Evolutionary conservation across 2,329 filamentous ascomycete species (phyloP), one percentile per base, ranked within the genome.

Genomic region (Pseudofabraea citricarpa): DNA sequence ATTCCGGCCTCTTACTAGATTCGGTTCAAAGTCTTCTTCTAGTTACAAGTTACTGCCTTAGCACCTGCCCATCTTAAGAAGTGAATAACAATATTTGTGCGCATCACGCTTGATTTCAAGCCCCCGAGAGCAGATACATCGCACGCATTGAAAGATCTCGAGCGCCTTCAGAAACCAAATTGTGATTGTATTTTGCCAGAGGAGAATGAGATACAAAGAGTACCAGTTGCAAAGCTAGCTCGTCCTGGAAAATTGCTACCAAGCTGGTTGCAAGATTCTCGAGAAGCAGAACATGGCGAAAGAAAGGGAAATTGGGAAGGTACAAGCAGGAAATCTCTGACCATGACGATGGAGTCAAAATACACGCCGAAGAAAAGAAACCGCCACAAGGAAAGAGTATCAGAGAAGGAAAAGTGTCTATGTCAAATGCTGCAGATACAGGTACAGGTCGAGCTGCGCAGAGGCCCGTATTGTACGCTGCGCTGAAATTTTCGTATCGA

Each of bases 381-480:
- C 21, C 32, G 19, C 21, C 21, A 22, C 3, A 37, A 37, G 20
- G 47, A 44, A 41, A n/a, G n/a, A n/a, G n/a, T n/a, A 38, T 35
- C 43, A 44, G 44, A 39, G 41, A 51, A 54, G 47, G 33, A 44
- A 43, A 45, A 41, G 18, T 37, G 41, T 59, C 55, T 58, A 58
- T 56, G 49, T 52, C 40, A 22, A 22, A 37, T 37, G 41, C 50
- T 44, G 47, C 44, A 36, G 44, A 48, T 52, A 60, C 56, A 53
- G 58, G 51, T 61, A 62, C 59, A 62, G 46, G 47, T 56, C 50
- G 58, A 60, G 56, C 52, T 53, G 55, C 57, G 56, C 56, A 56
- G 45, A 51, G 40, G 53, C 58, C 56, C 56, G 46, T 57, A 51
- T 48, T 54, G 56, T 57, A 60, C 55, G 54, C 42, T 57, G 54